Percentiles rank a stretch among this genome's conserved stretches.
These are phyloP conservation scores for Capsella rubella DNA, from an alignment of 441 rosid species.

Conservation along the genomic window DNA sequence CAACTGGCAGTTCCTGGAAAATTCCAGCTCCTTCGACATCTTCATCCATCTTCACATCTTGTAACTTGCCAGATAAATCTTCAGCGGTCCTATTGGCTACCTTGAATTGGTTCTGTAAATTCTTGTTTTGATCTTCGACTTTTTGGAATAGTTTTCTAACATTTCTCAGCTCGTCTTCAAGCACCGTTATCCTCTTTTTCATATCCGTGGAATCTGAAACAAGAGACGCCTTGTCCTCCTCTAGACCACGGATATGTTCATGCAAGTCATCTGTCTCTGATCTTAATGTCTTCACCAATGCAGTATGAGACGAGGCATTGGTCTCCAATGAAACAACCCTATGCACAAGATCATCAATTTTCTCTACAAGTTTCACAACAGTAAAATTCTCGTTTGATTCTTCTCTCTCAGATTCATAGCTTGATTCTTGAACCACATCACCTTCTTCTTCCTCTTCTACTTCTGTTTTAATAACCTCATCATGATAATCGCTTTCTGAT, in stretches of 20 bases:
- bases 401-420: conserved; percentile 43
- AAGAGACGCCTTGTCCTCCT: conserved; percentile 64
- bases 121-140: conserved; percentile 55
- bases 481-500: conserved; percentile 18
- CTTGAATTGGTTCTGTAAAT: conserved; percentile 58
- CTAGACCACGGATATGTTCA: conserved; percentile 57
- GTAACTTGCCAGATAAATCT: conserved; percentile 63
- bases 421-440: conserved; percentile 33
- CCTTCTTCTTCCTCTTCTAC: conserved; percentile 30
- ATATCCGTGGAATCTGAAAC: conserved; percentile 50
- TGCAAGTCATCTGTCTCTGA: conserved; percentile 66
- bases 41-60: conserved; percentile 57
- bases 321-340: conserved; percentile 68
- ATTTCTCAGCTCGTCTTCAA: conserved; percentile 66
- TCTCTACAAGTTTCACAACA: conserved; percentile 66
- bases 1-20: conserved; percentile 43
- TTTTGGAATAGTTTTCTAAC: conserved; percentile 58
- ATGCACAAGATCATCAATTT: conserved; percentile 75
- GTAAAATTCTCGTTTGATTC: conserved; percentile 48
- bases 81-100: conserved; percentile 57
- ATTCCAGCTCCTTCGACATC: conserved; percentile 50
- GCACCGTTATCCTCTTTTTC: conserved; percentile 52
- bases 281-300: conserved; percentile 61
- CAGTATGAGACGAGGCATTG: conserved; percentile 63
- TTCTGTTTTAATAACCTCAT: conserved; percentile 18